Evolutionary conservation across 1,284 basidiomycete species (phyloP).

Genomic region (Cryptococcus sp.): DNA sequence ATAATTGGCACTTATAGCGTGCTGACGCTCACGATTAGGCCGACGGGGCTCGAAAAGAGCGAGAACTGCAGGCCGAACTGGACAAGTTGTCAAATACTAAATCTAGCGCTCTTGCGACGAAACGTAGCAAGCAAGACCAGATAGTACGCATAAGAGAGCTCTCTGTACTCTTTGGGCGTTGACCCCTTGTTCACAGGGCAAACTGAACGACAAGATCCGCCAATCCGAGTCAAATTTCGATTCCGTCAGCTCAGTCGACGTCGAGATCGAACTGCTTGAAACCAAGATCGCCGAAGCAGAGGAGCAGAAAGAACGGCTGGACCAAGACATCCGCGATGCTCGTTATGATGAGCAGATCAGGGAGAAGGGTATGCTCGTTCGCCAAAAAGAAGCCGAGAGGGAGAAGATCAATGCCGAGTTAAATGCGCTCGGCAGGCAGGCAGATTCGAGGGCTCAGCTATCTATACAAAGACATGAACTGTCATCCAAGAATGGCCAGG

Average conservation of each 20-base stretch:
- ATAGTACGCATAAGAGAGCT: constrained; percentile 57
- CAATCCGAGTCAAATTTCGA: constrained; percentile 62
- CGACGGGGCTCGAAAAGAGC: constrained; percentile 41
- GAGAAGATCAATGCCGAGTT: constrained; percentile 75
- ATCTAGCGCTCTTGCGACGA: constrained; percentile 39
- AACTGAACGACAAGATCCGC: constrained; percentile 44
- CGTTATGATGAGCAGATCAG: constrained; percentile 71
- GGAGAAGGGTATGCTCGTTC: constrained; percentile 61
- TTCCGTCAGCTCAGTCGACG: constrained; percentile 60
- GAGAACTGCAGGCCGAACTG: constrained; percentile 45
- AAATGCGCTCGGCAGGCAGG: constrained; percentile 72
- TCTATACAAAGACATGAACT: constrained; percentile 72
- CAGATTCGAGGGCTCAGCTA: constrained; percentile 78
- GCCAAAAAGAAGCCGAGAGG: constrained; percentile 67
- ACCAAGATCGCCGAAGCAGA: constrained; percentile 71
- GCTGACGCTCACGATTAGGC: constrained; percentile 17
- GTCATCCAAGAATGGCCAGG: constrained; percentile 64
- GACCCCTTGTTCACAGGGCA: constrained; percentile 40
- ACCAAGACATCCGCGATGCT: constrained; percentile 62
- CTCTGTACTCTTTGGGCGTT: not conserved
- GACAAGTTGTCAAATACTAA: constrained; percentile 36
- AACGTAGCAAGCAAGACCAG: constrained; percentile 58
- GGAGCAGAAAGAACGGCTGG: constrained; percentile 61
- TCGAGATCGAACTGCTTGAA: constrained; percentile 62
- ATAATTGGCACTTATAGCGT: not conserved